These are phyloP conservation scores for Mycena sanguinolenta DNA, from an alignment of 768 basidiomycete genomes.

Conservation along the genomic window DNA sequence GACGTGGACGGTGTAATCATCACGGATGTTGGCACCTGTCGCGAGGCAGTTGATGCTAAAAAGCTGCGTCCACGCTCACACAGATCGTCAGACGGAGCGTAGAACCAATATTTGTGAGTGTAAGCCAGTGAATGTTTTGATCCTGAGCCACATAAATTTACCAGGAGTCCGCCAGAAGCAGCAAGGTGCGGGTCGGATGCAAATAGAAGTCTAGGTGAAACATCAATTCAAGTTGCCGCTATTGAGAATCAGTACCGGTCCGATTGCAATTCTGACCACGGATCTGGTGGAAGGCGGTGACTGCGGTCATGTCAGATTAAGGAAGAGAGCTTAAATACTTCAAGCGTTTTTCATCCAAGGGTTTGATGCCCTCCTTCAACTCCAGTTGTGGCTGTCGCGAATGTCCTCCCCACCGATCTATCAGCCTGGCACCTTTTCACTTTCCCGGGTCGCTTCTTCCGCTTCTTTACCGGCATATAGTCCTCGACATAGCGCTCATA, in stretches of 20 bases:
- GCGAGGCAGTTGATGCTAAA: too few relatives aligned
- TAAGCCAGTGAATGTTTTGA: background rate
- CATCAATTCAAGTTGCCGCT: background rate
- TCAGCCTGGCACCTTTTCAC: slow-evolving; percentile 1
- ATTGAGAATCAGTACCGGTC: background rate
- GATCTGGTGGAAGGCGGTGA: background rate
- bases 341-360: background rate
- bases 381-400: background rate
- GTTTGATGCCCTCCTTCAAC: background rate
- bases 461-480: slow-evolving; percentile 28
- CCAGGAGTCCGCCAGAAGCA: too few relatives aligned
- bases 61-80: too few relatives aligned
- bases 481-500: background rate
- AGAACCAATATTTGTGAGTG: too few relatives aligned
- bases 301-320: slow-evolving; percentile 2
- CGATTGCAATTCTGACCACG: background rate
- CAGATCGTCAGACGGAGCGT: too few relatives aligned
- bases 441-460: too few relatives aligned
- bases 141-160: too few relatives aligned
- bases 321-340: background rate
- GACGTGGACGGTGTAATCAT: too few relatives aligned
- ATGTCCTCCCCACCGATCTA: slow-evolving; percentile 31
- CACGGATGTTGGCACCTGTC: too few relatives aligned
- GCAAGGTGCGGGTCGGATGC: too few relatives aligned
- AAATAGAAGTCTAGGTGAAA: background rate